A percentile compares a stretch with the other conserved stretches of the same genome.
Conservation (phyloP, 371 early-diverging fungal genomes). For the Edhazardia aedis region DNA sequence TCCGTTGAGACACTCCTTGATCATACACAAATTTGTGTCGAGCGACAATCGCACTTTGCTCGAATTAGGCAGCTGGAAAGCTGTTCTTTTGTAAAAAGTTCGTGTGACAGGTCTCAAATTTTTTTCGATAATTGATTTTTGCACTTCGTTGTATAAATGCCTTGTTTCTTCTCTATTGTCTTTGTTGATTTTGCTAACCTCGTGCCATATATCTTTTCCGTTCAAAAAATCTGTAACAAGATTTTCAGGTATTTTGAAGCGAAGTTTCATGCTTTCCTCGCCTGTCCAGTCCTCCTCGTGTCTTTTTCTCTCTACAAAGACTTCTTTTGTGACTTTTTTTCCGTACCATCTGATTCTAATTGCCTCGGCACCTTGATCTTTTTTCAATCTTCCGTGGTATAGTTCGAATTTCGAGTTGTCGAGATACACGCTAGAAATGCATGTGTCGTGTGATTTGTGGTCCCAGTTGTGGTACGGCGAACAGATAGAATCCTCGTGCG, state of each 20-base stretch:
- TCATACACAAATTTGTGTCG: constrained; percentile 82
- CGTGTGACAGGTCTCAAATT: constrained; percentile 63
- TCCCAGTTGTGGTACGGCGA: constrained; percentile 49
- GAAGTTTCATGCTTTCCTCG: constrained; percentile 63
- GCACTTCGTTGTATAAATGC: constrained; percentile 57
- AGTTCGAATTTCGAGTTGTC: constrained; percentile 72
- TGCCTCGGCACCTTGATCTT: constrained; percentile 71
- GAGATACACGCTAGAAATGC: constrained; percentile 76
- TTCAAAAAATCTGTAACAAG: constrained; percentile 60
- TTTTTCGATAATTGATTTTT: constrained; percentile 54
- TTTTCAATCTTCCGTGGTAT: constrained; percentile 66
- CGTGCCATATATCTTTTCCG: constrained; percentile 59
- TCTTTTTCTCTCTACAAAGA: constrained; percentile 84
- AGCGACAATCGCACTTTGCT: constrained; percentile 83
- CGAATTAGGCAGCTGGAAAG: constrained; percentile 93
- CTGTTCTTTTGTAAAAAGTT: constrained; percentile 88
- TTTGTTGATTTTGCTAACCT: constrained; percentile 52
- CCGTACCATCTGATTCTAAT: constrained; percentile 74
- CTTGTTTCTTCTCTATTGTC: constrained; percentile 56
- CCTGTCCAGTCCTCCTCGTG: constrained; percentile 85
- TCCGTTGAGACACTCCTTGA: constrained; percentile 69
- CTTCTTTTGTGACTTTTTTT: constrained; percentile 52
- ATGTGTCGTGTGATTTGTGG: constrained; percentile 56
- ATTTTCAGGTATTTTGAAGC: constrained; percentile 78
- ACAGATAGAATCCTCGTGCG: constrained; percentile 16